A percentile compares a stretch with the other conserved stretches of the same genome.
phyloP scores from a whole-genome alignment of 2,329 filamentous ascomycete species.

The Pyricularia sp. region DNA sequence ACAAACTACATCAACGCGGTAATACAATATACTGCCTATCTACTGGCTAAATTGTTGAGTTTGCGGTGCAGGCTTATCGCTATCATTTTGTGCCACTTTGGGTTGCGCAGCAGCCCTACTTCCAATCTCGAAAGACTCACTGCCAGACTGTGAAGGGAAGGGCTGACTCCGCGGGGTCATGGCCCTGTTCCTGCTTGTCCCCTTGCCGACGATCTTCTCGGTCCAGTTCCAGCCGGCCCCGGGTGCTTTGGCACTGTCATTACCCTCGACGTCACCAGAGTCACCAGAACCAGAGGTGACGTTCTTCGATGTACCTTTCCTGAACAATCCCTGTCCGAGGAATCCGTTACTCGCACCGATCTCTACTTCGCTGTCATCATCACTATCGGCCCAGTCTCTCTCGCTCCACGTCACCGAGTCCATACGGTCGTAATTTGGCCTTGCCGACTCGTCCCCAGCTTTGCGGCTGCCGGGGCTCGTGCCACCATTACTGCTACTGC shows the following conservation, averaged over 20 bases:
- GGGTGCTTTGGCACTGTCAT: slow-evolving; percentile 1
- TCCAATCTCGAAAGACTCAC: neutral
- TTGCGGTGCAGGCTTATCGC: neutral
- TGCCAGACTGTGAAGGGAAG: neutral
- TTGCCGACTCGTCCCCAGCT: slow-evolving; percentile 2
- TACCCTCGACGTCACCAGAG: slow-evolving; percentile 1
- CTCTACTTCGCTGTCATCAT: slow-evolving; percentile 26
- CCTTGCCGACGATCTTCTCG: slow-evolving; percentile 39
- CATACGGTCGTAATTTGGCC: slow-evolving; percentile 15
- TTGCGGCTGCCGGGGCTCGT: neutral
- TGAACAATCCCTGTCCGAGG: neutral
- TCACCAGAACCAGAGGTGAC: neutral
- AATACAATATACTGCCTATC: neutral
- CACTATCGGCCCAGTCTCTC: slow-evolving; percentile 46
- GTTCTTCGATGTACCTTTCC: slow-evolving; percentile 6
- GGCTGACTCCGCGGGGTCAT: neutral
- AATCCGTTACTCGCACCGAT: neutral
- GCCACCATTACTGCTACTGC: slow-evolving; percentile 4
- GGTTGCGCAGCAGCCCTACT: neutral
- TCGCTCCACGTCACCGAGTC: slow-evolving; percentile 56
- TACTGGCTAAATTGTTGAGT: neutral
- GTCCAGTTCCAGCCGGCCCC: slow-evolving; percentile 34
- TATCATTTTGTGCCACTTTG: neutral
- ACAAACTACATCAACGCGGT: no score
- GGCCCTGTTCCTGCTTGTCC: neutral